These are phyloP conservation scores for Schwanniomyces polymorphus DNA, from an alignment of 805 yeast genomes.

Conservation along the genomic window DNA sequence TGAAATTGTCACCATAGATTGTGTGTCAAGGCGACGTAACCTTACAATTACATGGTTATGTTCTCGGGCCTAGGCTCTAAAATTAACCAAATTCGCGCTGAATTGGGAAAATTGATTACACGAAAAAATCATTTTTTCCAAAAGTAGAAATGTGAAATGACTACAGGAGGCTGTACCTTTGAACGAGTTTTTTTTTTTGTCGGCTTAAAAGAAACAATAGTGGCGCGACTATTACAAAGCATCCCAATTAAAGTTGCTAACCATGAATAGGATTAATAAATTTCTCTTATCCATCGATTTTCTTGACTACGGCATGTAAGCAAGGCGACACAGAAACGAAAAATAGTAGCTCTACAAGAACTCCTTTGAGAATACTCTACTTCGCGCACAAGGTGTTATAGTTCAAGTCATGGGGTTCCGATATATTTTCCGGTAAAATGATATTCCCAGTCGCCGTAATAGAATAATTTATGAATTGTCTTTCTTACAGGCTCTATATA, in stretches of 20 bases:
- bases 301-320: not conserved
- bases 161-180: not conserved
- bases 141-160: not conserved
- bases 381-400: not conserved
- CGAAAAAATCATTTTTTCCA: not conserved
- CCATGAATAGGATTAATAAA: not conserved
- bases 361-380: not conserved
- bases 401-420: not conserved
- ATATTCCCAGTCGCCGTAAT: not conserved
- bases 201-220: not conserved
- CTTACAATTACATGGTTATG: not conserved
- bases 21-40: not conserved
- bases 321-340: not conserved
- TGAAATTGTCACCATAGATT: not conserved
- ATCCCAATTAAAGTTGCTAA: not conserved
- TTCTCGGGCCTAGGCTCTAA: not conserved
- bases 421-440: not conserved
- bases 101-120: conserved; percentile 1
- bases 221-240: not conserved
- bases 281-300: not conserved
- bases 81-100: not conserved
- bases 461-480: no score
- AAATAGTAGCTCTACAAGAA: not conserved
- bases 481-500: no score
- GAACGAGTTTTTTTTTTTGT: not conserved